Conservation (phyloP, 2,329 filamentous ascomycete genomes). For the Aspergillus sp. region DNA sequence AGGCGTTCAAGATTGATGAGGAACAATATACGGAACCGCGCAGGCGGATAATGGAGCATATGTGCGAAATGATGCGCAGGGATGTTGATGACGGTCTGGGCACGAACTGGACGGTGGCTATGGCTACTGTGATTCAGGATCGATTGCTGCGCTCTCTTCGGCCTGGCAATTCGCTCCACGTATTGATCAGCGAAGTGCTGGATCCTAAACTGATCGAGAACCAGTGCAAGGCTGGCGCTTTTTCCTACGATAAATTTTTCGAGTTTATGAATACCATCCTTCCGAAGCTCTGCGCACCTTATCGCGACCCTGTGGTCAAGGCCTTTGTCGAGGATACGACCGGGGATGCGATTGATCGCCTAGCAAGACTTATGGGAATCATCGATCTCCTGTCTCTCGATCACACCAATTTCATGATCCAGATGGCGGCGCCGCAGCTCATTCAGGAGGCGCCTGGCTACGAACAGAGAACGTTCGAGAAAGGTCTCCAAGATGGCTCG, state of each 20-base stretch:
- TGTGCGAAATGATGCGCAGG: slow-evolving; percentile 61
- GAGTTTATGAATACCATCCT: slow-evolving; percentile 63
- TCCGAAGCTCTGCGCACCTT: slow-evolving; percentile 66
- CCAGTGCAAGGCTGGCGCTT: slow-evolving; percentile 61
- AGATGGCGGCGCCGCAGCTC: slow-evolving; percentile 60
- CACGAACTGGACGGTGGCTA: slow-evolving; percentile 63
- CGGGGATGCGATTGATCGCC: slow-evolving; percentile 62
- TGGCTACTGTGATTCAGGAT: slow-evolving; percentile 65
- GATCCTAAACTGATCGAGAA: slow-evolving; percentile 60
- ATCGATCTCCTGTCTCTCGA: slow-evolving; percentile 65
- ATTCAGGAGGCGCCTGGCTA: slow-evolving; percentile 64
- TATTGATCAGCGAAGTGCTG: slow-evolving; percentile 61
- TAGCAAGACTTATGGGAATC: slow-evolving; percentile 63
- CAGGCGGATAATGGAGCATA: slow-evolving; percentile 59
- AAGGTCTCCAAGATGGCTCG: slow-evolving; percentile 55
- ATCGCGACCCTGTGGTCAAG: slow-evolving; percentile 62
- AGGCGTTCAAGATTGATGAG: slow-evolving; percentile 62
- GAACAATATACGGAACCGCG: slow-evolving; percentile 52
- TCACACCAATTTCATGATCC: slow-evolving; percentile 67
- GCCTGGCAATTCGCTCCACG: slow-evolving; percentile 63
- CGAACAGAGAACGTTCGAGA: slow-evolving; percentile 60
- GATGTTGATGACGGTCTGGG: slow-evolving; percentile 59
- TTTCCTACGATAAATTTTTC: slow-evolving; percentile 67
- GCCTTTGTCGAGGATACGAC: slow-evolving; percentile 54
- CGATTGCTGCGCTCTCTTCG: slow-evolving; percentile 62